Percentiles rank a stretch among this genome's conserved stretches.
phyloP scores from a whole-genome alignment of 2,329 filamentous ascomycete genomes.

The Ciborinia camelliae region DNA sequence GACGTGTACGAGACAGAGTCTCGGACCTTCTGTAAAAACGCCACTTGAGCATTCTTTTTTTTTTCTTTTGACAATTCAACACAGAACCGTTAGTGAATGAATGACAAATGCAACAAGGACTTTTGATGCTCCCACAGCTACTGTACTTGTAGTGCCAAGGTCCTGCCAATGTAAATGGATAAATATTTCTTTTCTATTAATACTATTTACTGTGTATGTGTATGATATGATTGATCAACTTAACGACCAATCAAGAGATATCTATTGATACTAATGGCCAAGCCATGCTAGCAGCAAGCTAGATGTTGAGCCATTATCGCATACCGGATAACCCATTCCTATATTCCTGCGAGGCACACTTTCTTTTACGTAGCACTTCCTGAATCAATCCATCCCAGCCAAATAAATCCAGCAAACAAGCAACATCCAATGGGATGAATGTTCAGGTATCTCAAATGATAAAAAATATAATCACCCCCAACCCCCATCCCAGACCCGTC shows the following conservation, averaged over 20 bases:
- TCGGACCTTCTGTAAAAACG: too few relatives aligned
- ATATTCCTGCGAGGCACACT: background rate
- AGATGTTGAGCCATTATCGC: background rate
- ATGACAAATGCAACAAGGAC: background rate
- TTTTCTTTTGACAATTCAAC: background rate
- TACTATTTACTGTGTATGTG: conserved; percentile 10
- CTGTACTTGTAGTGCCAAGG: background rate
- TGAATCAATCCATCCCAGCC: background rate
- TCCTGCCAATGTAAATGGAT: background rate
- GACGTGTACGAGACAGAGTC: too few relatives aligned
- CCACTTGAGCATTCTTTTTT: too few relatives aligned
- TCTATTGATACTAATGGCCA: conserved; percentile 6
- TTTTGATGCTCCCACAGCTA: background rate
- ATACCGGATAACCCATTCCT: background rate
- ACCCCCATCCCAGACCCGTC: background rate
- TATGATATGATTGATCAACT: conserved; percentile 8
- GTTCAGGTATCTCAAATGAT: conserved; percentile 16
- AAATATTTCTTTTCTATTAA: conserved; percentile 8
- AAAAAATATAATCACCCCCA: conserved; percentile 1
- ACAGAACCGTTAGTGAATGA: background rate
- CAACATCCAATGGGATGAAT: conserved; percentile 4
- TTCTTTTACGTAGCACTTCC: background rate
- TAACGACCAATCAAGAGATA: background rate
- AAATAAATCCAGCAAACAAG: conserved; percentile 5
- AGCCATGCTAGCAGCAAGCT: background rate